phyloP scores from a whole-genome alignment of 192 early-diverging fungal species.

The Mortierella alpina region DNA sequence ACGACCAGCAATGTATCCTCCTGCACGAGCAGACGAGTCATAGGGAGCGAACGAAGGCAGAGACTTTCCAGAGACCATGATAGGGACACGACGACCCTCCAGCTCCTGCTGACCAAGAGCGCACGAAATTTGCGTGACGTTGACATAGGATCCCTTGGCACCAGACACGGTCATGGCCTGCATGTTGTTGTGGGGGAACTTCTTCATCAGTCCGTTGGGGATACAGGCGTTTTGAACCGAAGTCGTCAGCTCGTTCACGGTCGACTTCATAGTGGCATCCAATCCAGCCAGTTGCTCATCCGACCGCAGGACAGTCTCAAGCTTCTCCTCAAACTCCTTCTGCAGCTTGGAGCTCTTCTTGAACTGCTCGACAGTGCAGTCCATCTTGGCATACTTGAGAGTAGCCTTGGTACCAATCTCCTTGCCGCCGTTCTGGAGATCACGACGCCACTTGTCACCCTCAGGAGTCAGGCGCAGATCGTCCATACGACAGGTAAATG shows the following conservation, averaged over 20 bases:
- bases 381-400: conserved; percentile 79
- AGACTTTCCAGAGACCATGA: conserved; percentile 97
- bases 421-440: conserved; percentile 72
- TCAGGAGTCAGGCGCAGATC: conserved; percentile 89
- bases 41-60: conserved; percentile 94
- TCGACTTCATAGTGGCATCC: conserved; percentile 87
- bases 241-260: conserved; percentile 85
- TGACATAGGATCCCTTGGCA: conserved; percentile 96
- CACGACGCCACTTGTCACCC: conserved; percentile 82
- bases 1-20: conserved; percentile 96
- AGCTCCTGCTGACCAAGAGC: conserved; percentile 97
- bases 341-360: conserved; percentile 38
- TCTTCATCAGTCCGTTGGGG: conserved; percentile 74
- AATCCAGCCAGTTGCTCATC: conserved; percentile 88
- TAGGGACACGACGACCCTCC: conserved; percentile 97
- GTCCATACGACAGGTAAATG: conserved; percentile 98
- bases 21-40: conserved; percentile 89
- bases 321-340: conserved; percentile 72
- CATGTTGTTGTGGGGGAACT: conserved; percentile 98
- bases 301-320: conserved; percentile 90
- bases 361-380: conserved; percentile 30
- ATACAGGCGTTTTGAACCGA: conserved; percentile 82
- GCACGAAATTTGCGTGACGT: conserved; percentile 97
- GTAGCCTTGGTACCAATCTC: conserved; percentile 77
- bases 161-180: conserved; percentile 99